Conservation (phyloP, 2,329 filamentous ascomycete species). For the Parafenestella ontariensis region DNA sequence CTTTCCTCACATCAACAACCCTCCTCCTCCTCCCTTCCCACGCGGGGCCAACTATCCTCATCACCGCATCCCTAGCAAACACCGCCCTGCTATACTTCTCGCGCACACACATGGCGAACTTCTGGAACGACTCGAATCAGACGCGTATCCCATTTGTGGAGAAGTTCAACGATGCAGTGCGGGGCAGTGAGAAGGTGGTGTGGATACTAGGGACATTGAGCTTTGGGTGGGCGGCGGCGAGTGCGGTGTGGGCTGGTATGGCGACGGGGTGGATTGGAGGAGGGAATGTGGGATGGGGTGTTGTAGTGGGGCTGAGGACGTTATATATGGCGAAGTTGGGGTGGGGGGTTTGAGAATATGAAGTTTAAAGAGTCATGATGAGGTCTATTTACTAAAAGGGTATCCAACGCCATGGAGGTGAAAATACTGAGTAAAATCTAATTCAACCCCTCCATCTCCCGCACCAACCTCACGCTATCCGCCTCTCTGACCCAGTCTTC, state of each 20-base stretch:
- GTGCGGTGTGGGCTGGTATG: slow-evolving; percentile 22
- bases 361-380: not conserved
- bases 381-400: not conserved
- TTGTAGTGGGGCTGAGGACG: slow-evolving; percentile 8
- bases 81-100: slow-evolving; percentile 20
- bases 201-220: slow-evolving; percentile 27
- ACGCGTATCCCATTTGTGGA: slow-evolving; percentile 44
- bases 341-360: slow-evolving; percentile 1
- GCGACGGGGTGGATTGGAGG: slow-evolving; percentile 11
- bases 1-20: slow-evolving; percentile 28
- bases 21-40: slow-evolving; percentile 22
- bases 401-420: not conserved
- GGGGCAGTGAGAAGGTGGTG: slow-evolving; percentile 39
- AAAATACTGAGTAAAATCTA: not conserved
- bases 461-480: slow-evolving; percentile 41
- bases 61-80: slow-evolving; percentile 18
- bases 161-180: slow-evolving; percentile 48
- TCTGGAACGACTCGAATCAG: slow-evolving; percentile 45
- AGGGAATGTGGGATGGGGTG: slow-evolving; percentile 9
- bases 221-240: slow-evolving; percentile 28
- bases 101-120: slow-evolving; percentile 36
- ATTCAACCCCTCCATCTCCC: slow-evolving; percentile 30
- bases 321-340: slow-evolving; percentile 3
- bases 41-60: slow-evolving; percentile 7
- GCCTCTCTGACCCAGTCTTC: slow-evolving; percentile 74